Base-by-base conservation (phyloP, 495 filamentous ascomycete species). In the Durotheca rogersii region DNA sequence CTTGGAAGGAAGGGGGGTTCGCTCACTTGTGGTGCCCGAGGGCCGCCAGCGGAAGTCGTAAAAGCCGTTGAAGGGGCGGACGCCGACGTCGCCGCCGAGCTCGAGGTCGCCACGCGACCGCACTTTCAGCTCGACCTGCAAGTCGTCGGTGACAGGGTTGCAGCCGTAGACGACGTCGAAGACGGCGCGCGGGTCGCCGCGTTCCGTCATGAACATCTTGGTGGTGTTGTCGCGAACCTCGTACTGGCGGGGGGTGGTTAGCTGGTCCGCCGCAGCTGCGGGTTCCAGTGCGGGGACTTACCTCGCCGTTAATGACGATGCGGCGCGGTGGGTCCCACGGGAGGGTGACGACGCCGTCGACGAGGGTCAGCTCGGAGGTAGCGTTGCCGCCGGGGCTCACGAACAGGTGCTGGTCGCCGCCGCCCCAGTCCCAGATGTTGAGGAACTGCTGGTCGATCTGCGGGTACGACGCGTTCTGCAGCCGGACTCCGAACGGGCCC, bases 121-220 rank as follows among this genome's bases (percentile, higher is more conserved):
- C 39, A 77, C 67, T 12, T 38, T 32, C 18, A 79, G 56, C 43
- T 78, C 64, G 12, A 68, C 61, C 51, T 79, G 76, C 6, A 74
- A 47, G 16, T 52, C 59, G 34, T 72, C 72, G 20, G 72, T 73
- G 43, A 72, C 71, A 6, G 72, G 75, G 59, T 80, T 70, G 51
- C 78, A 81, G 33, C 70, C 73, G 37, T 75, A 74, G 4, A 62
- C 66, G 6, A 75, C 72, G 29, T 77, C 58, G 40, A 75, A 80
- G 41, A 72, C 41, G 7, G 77, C 77, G 0, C 67, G 56, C 12
- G 72, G 67, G 31, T 79, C 74, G 17, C 66, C 62, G 5, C 77
- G 72, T 10, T 70, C 68, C 1, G 78, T 80, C 71, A 77, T 73
- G 61, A 80, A 81, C 59, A 80, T 61, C 56, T 81, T 80, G 12